Evolutionary conservation across 768 basidiomycete genomes (phyloP).

Genomic region (Naematelia encephala): DNA sequence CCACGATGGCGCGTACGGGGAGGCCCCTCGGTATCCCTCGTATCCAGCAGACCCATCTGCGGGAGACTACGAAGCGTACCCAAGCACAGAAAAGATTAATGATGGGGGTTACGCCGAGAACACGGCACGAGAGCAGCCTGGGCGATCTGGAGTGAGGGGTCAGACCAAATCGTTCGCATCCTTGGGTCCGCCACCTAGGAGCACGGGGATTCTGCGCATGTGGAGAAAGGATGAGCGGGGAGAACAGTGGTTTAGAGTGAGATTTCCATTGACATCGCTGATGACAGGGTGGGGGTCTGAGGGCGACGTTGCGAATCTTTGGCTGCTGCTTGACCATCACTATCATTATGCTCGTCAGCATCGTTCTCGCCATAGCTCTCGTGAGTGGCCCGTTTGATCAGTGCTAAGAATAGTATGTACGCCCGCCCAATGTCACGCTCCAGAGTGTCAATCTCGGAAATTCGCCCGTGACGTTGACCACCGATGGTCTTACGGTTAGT

Average conservation of each 20-base stretch:
- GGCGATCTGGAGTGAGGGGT: conserved; percentile 27
- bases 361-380: conserved; percentile 42
- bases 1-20: conserved; percentile 1
- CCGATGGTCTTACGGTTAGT: conserved; percentile 35
- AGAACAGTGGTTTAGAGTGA: conserved; percentile 47
- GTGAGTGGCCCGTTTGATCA: conserved; percentile 25
- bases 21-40: not conserved
- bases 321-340: conserved; percentile 42
- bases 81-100: conserved; percentile 34
- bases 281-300: conserved; percentile 42
- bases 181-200: conserved; percentile 38
- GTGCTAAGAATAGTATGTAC: conserved; percentile 39
- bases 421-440: conserved; percentile 45
- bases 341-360: conserved; percentile 40
- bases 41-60: conserved; percentile 19
- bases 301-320: conserved; percentile 37
- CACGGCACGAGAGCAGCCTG: conserved; percentile 31
- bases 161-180: conserved; percentile 34
- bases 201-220: conserved; percentile 49
- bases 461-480: conserved; percentile 35
- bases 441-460: conserved; percentile 40
- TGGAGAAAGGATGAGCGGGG: conserved; percentile 51
- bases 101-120: conserved; percentile 2
- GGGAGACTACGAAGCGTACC: conserved; percentile 6
- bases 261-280: conserved; percentile 4